A percentile compares a stretch with the other conserved stretches of the same genome.
Evolutionary conservation across 441 rosid species (phyloP).

Genomic region (Erysimum cheiri): DNA sequence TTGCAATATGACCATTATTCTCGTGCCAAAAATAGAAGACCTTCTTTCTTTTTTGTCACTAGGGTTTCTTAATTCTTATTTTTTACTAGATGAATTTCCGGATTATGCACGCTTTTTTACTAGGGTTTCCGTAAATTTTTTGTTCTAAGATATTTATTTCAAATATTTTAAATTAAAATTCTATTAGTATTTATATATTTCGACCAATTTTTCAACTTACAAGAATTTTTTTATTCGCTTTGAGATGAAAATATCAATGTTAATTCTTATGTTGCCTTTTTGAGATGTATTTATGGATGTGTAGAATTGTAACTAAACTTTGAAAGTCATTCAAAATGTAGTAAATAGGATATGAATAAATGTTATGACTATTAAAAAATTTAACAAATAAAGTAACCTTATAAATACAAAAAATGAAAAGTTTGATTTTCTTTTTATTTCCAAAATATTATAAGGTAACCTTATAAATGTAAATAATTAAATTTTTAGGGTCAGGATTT

Average conservation of each 20-base stretch:
- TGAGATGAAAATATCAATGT: background rate
- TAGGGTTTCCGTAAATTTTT: background rate
- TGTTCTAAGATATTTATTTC: background rate
- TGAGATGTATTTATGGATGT: background rate
- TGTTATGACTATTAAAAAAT: background rate
- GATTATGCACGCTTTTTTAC: background rate
- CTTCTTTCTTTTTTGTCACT: constrained; percentile 23
- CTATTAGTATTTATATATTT: background rate
- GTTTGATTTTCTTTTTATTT: background rate
- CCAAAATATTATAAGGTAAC: background rate
- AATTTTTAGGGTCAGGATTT: background rate
- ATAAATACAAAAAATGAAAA: background rate
- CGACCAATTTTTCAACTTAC: background rate
- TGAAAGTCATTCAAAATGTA: background rate
- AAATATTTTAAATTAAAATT: background rate
- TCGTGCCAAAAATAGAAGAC: constrained; percentile 23
- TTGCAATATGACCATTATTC: constrained; percentile 17
- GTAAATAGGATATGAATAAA: background rate
- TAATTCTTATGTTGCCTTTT: background rate
- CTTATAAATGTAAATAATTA: background rate
- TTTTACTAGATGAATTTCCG: background rate
- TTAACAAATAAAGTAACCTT: background rate
- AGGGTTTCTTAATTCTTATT: background rate
- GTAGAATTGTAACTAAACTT: background rate
- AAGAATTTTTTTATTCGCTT: background rate